Base-by-base conservation (phyloP, 2,329 filamentous ascomycete genomes). In the Aspergillus sp. region DNA sequence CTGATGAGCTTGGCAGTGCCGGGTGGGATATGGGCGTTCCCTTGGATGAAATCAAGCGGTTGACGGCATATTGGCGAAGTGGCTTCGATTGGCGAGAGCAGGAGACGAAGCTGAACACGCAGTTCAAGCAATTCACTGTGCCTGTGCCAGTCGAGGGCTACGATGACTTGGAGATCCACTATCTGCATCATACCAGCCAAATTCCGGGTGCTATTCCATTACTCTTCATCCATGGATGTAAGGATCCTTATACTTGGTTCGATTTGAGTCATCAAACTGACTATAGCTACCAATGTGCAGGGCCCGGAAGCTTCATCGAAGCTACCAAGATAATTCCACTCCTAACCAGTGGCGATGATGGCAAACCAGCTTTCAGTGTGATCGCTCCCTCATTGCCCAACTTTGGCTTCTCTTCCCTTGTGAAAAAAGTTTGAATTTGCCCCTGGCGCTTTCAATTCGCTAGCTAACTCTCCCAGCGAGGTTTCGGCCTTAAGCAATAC, bases 241-340 rank as follows among this genome's bases (percentile, higher is more conserved):
- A 25, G 73, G 4, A 64, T 38, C 6, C 8, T 15, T 41, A 41
- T 28, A 3, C 9, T n/a, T 11, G 8, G 22, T n/a, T 15, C 17
- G 7, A 25, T 34, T 45, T 22, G 28, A 38, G 23, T 4, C 19
- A 23, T 41, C 45, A 15, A 8, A 31, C 55, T 58, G 22, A 58
- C 15, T 38, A 19, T 13, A 3, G 19, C 8, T 38, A 7, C 49
- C 2, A 62, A 62, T 23, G 47, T 22, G 69, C 85, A 74, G 72
- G 72, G 72, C 90, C 90, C 0, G 89, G 90, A 1, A 88, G 84
- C 65, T 91, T 90, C 70, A 71, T 89, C 51, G 89, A 92, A 64
- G 67, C 67, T 3, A 68, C 67, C 15, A 72, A 72, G 47, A 51
- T 72, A 17, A 66, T 92, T 7, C 81, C 80, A 1, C 66, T 81